Conservation (phyloP, 2,329 filamentous ascomycete genomes). For the Ilyonectria mors-panacis region DNA sequence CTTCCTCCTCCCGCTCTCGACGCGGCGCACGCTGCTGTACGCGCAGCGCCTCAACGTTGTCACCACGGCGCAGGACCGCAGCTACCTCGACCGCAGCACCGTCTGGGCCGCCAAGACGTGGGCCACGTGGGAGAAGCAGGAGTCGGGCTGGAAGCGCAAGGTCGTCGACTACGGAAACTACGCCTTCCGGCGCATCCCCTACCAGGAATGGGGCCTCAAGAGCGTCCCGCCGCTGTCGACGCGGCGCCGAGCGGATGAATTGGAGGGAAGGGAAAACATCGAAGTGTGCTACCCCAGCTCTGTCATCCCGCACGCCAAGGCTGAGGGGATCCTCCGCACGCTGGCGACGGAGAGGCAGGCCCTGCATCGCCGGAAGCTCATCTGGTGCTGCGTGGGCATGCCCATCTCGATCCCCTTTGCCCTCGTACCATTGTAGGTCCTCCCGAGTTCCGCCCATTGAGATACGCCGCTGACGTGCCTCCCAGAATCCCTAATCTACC, state of each 20-base stretch:
- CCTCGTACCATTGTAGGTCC: constrained; percentile 84
- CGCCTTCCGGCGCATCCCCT: constrained; percentile 88
- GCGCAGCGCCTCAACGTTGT: constrained; percentile 81
- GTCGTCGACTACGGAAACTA: constrained; percentile 90
- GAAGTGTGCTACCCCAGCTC: constrained; percentile 83
- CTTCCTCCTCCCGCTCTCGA: constrained; percentile 94
- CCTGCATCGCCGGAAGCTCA: constrained; percentile 82
- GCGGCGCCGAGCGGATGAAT: constrained; percentile 74
- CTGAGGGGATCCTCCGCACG: constrained; percentile 75
- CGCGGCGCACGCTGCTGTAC: constrained; percentile 91
- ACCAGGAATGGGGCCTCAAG: constrained; percentile 98
- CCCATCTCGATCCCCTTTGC: constrained; percentile 88
- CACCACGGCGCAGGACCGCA: constrained; percentile 62
- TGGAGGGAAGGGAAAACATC: constrained; percentile 74
- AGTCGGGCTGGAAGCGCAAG: constrained; percentile 88
- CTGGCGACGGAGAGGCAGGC: constrained; percentile 86
- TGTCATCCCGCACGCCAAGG: constrained; percentile 75
- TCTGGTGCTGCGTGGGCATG: constrained; percentile 86
- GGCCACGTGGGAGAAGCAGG: constrained; percentile 88
- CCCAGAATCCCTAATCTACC: constrained; percentile 89
- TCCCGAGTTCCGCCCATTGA: not conserved
- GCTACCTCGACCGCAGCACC: constrained; percentile 78
- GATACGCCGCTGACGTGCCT: not conserved
- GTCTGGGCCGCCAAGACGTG: constrained; percentile 82
- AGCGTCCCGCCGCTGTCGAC: constrained; percentile 87